Base-by-base conservation (phyloP, 257 asterid genomes). In the Agastache rugosa region DNA sequence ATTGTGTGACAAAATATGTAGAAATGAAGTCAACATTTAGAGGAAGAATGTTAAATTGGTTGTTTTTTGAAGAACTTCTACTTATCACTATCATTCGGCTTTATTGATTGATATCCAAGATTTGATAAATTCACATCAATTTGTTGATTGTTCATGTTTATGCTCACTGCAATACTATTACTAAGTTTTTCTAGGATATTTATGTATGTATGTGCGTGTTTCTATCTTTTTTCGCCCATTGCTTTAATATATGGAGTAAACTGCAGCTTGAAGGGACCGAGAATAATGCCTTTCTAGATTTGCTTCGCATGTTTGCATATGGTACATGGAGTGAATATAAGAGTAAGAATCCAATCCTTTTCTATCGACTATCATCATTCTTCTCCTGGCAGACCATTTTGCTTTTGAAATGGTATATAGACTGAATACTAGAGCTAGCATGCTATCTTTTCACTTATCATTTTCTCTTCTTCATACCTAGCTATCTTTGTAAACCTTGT, bases 301-400 rank as follows among this genome's bases (percentile, higher is more conserved):
- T 95, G 89, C 98, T 95, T 74, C 89, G 85, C 61, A 53, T 90
- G 85, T 92, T 87, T 86, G 91, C 99, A 15, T 83, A 89, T 74
- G 96, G 99, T 58, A 90, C 99, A 50, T 95, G 98, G 98, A 92
- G 87, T 82, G 96, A 91, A 69, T 92, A 92, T 76, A 95, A 95
- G 88, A 77, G 99, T 89, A 81, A 89, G 91, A 59, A 3, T 47
- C 60, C 42, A 11, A 5, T 68, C 62, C 42, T 25, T 47, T 73
- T 72, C 31, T 47, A 23, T 63, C 1, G 6, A 65, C 44, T 58
- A 39, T 56, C 8, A 16, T 53, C 53, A 66, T n/a, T 67, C 20
- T 72, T 78, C 45, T 63, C 42, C 17, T 62, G 50, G 50, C 76
- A 62, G 29, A 37, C 60, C 44, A 5, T 37, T 69, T 69, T 63